phyloP scores from a whole-genome alignment of 495 filamentous ascomycete species.

The Talaromyces thailandensis region DNA sequence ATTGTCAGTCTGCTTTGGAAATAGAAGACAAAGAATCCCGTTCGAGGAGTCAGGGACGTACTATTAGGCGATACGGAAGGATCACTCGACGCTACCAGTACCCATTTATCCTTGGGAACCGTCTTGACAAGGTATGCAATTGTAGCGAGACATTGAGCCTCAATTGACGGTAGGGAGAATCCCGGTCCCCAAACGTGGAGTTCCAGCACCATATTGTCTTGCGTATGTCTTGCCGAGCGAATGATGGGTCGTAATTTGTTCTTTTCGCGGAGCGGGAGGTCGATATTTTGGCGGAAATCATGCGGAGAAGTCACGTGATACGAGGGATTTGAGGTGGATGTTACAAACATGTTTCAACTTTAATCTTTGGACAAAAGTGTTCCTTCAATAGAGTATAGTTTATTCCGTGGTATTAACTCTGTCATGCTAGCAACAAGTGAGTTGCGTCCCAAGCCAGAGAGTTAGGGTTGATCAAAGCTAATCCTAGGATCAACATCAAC shows the following conservation, averaged over 20 bases:
- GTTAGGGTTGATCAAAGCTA: neutral
- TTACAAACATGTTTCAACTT: neutral
- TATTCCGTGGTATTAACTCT: neutral
- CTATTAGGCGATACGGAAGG: conserved; percentile 66
- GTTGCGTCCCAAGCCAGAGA: neutral
- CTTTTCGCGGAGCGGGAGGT: neutral
- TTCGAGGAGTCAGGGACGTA: conserved; percentile 33
- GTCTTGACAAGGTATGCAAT: conserved; percentile 60
- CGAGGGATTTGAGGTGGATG: neutral
- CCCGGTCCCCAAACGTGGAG: conserved; percentile 90
- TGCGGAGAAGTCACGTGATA: neutral
- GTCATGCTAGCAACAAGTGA: neutral
- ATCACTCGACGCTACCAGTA: conserved; percentile 66
- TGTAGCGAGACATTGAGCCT: conserved; percentile 74
- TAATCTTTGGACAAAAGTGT: no score
- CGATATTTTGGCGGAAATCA: neutral
- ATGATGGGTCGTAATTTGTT: neutral
- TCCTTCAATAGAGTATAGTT: neutral
- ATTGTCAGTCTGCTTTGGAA: neutral
- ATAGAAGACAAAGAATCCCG: neutral
- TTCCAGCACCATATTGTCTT: conserved; percentile 44
- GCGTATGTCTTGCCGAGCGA: neutral
- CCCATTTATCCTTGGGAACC: conserved; percentile 55
- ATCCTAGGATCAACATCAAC: neutral
- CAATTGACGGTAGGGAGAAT: conserved; percentile 79